A percentile compares a stretch with the other conserved stretches of the same genome.
These are phyloP conservation scores for Cichorium intybus DNA, from an alignment of 140 eudicot genomes.

Conservation along the genomic window DNA sequence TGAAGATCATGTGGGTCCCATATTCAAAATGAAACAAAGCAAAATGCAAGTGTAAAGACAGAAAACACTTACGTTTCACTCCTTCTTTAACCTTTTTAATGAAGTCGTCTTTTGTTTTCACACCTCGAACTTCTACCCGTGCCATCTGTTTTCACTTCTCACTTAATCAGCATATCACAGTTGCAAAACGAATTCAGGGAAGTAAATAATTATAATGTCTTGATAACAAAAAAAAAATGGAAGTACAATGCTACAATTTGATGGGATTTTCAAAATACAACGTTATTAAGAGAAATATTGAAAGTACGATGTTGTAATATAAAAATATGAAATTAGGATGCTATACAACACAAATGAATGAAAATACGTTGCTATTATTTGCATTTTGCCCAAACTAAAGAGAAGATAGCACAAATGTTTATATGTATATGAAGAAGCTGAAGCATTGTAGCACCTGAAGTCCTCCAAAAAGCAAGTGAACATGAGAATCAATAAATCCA, in stretches of 20 bases:
- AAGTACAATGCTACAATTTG: no score
- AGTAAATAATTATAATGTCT: not conserved
- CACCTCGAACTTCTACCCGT: slow-evolving; percentile 60
- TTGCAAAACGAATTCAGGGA: not conserved
- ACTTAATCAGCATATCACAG: slow-evolving; percentile 15
- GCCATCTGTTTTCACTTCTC: slow-evolving; percentile 58
- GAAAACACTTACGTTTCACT: slow-evolving; percentile 50
- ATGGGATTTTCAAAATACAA: not conserved
- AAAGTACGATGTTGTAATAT: no score
- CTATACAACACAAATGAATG: no score
- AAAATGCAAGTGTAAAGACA: not conserved
- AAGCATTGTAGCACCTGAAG: slow-evolving; percentile 57
- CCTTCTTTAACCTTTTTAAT: slow-evolving; percentile 57
- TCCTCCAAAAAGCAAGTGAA: slow-evolving; percentile 83
- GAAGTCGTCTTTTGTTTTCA: slow-evolving; percentile 53
- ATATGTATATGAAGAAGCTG: not conserved
- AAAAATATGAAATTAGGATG: no score
- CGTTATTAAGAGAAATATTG: not conserved
- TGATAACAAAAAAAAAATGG: not conserved
- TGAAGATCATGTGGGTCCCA: not conserved
- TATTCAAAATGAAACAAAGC: slow-evolving; percentile 8
- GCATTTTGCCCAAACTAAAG: not conserved
- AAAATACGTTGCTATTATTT: no score
- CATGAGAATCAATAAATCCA: slow-evolving; percentile 95
- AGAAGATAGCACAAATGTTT: not conserved